Evolutionary conservation across 73 alveolate genomes (phyloP).

Genomic region (Stentor roeselii): DNA sequence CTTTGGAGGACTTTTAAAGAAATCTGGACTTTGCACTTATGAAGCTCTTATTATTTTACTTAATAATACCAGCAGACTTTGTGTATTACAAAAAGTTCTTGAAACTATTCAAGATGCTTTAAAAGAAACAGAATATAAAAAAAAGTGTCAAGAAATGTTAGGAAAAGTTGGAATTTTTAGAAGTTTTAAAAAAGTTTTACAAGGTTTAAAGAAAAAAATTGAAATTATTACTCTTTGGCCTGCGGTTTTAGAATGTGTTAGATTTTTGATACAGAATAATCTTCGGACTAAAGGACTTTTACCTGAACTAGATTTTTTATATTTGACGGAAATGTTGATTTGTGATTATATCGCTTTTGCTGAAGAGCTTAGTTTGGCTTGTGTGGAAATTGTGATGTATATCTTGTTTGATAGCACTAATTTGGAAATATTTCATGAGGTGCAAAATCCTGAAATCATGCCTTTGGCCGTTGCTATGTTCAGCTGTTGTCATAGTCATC

Average conservation of each 20-base stretch:
- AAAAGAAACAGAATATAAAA: conserved; percentile 10
- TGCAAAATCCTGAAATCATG: not conserved
- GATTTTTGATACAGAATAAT: not conserved
- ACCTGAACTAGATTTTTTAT: not conserved
- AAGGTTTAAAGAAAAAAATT: not conserved
- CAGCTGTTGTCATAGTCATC: not conserved
- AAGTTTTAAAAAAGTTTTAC: not conserved
- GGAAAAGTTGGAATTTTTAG: not conserved
- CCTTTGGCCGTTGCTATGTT: not conserved
- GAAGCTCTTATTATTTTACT: not conserved
- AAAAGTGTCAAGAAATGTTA: not conserved
- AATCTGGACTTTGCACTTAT: not conserved
- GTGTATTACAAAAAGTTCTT: not conserved
- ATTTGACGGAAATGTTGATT: not conserved
- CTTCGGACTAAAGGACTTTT: not conserved
- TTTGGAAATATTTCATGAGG: not conserved
- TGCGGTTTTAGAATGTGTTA: not conserved
- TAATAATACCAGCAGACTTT: not conserved
- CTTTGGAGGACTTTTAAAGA: not conserved
- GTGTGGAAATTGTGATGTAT: not conserved
- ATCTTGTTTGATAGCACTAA: not conserved
- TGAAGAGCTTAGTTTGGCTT: not conserved
- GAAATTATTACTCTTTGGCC: not conserved
- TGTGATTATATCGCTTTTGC: not conserved
- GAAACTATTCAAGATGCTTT: not conserved